A percentile compares a stretch with the other conserved stretches of the same genome.
Evolutionary conservation across 495 filamentous ascomycete species (phyloP).

Genomic region (Xylaria castorea): DNA sequence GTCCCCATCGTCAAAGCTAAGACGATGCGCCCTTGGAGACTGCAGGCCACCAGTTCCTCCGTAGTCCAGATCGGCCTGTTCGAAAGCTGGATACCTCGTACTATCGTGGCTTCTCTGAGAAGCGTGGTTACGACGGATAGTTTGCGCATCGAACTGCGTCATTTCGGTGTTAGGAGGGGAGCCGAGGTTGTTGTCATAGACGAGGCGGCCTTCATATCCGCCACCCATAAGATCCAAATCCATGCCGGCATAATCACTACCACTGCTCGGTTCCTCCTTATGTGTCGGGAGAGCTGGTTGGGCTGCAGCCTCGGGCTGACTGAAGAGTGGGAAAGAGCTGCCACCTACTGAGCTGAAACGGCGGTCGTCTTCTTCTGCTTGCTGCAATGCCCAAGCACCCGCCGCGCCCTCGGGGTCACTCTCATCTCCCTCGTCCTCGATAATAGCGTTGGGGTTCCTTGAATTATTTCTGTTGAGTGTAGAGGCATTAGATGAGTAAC

Average conservation of each 20-base stretch:
- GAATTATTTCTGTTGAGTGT: conserved; percentile 53
- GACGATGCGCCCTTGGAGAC: conserved; percentile 69
- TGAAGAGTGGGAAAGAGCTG: conserved; percentile 37
- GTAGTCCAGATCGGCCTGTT: conserved; percentile 65
- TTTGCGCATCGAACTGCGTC: conserved; percentile 40
- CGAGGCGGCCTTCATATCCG: conserved; percentile 73
- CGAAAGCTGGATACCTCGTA: conserved; percentile 47
- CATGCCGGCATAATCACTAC: conserved; percentile 74
- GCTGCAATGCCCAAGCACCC: conserved; percentile 80
- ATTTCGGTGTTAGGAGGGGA: conserved; percentile 45
- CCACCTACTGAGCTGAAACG: conserved; percentile 54
- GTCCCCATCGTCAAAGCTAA: conserved; percentile 95
- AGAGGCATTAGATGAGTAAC: conserved; percentile 57
- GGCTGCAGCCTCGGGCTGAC: conserved; percentile 50
- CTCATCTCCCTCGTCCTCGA: conserved; percentile 61
- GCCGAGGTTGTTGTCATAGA: conserved; percentile 70
- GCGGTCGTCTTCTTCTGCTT: conserved; percentile 86
- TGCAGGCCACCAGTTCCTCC: conserved; percentile 85
- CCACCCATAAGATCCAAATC: conserved; percentile 78
- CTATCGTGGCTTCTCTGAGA: conserved; percentile 48
- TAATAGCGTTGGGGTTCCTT: conserved; percentile 39
- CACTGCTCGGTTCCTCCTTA: conserved; percentile 62
- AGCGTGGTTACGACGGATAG: conserved; percentile 41
- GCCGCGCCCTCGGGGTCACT: conserved; percentile 92
- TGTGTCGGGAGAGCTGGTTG: conserved; percentile 39